Conservation (phyloP, 495 filamentous ascomycete genomes). For the Penicillium robsamsonii region DNA sequence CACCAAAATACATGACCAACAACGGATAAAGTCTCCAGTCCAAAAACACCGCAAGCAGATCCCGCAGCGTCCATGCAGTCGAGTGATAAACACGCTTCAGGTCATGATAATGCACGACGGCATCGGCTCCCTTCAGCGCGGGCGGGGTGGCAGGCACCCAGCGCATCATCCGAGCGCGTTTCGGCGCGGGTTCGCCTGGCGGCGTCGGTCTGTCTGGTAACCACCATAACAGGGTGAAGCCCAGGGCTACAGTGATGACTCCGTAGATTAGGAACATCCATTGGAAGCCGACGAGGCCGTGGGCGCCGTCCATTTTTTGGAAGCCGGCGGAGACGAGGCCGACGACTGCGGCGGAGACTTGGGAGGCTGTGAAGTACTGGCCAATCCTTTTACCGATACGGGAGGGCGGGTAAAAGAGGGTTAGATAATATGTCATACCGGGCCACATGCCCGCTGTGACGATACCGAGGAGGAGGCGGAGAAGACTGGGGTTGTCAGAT, state of each 20-base stretch:
- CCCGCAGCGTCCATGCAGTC: constrained; percentile 64
- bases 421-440: constrained; percentile 91
- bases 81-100: constrained; percentile 75
- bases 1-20: constrained; percentile 88
- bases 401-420: constrained; percentile 85
- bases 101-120: constrained; percentile 79
- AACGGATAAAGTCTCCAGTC: constrained; percentile 90
- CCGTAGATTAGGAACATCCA: constrained; percentile 97
- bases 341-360: constrained; percentile 86
- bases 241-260: constrained; percentile 66
- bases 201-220: constrained; percentile 76
- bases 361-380: constrained; percentile 83
- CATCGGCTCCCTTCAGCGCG: constrained; percentile 74
- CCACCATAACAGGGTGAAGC: constrained; percentile 80
- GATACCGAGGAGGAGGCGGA: constrained; percentile 81
- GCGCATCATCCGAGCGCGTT: constrained; percentile 45
- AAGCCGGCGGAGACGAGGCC: constrained; percentile 89
- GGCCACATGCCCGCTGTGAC: constrained; percentile 95
- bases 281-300: constrained; percentile 78
- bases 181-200: constrained; percentile 52
- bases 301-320: constrained; percentile 79
- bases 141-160: constrained; percentile 66
- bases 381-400: constrained; percentile 86
- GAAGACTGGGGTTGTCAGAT: constrained; percentile 48
- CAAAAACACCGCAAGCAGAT: constrained; percentile 64